These are phyloP conservation scores for Lathyrus aphaca DNA, from an alignment of 306 rosid species.

Conservation along the genomic window DNA sequence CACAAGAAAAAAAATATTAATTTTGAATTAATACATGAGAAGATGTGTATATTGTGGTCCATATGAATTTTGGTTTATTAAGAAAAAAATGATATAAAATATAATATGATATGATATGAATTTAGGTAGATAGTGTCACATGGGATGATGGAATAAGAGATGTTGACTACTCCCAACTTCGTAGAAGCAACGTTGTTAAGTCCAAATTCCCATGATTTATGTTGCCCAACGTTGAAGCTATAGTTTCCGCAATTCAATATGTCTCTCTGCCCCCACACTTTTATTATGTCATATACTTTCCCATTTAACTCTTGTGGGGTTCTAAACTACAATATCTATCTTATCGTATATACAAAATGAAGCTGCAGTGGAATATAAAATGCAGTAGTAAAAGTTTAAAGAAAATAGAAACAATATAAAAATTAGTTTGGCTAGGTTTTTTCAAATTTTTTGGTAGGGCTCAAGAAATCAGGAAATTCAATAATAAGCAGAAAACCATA, in stretches of 20 bases:
- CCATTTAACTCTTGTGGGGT: slow-evolving; percentile 14
- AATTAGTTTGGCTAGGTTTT: no score
- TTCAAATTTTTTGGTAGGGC: no score
- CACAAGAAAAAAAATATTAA: neutral
- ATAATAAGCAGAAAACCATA: no score
- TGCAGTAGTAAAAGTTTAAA: no score
- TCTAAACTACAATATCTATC: neutral
- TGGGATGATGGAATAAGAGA: slow-evolving; percentile 42
- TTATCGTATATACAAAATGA: slow-evolving; percentile 2
- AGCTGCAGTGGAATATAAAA: no score
- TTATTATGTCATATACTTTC: slow-evolving; percentile 6
- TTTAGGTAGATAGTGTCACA: slow-evolving; percentile 25
- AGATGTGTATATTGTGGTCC: neutral
- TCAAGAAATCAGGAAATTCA: no score
- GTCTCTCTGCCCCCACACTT: slow-evolving; percentile 38
- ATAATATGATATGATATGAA: neutral
- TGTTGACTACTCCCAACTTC: slow-evolving; percentile 59
- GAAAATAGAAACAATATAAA: no score
- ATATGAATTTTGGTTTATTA: neutral
- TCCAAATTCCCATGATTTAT: slow-evolving; percentile 45
- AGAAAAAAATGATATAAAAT: neutral
- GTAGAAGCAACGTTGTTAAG: slow-evolving; percentile 42
- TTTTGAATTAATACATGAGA: neutral
- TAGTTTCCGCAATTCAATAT: slow-evolving; percentile 38
- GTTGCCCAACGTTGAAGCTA: slow-evolving; percentile 49